Conservation (phyloP, 176 grass and related monocot species). For the Melocanna baccifera region DNA sequence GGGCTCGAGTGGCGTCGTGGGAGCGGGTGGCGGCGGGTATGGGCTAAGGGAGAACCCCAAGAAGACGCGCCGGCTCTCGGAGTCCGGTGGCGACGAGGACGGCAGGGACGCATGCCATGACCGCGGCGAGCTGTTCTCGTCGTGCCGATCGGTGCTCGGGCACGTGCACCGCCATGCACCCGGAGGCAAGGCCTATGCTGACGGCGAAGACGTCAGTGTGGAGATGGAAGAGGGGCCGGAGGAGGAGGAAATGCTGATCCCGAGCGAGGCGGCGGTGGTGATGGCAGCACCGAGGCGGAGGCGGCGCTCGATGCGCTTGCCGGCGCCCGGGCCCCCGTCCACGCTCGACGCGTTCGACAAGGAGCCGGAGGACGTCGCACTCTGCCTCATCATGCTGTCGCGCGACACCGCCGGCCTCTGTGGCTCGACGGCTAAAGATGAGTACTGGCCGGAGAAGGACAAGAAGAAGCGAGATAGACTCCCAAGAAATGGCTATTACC, state of each 20-base stretch:
- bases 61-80: conserved; percentile 65
- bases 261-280: not conserved
- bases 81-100: not conserved
- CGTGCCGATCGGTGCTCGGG: conserved; percentile 9
- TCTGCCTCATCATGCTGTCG: conserved; percentile 62
- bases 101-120: conserved; percentile 11
- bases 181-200: not conserved
- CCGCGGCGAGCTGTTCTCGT: conserved; percentile 24
- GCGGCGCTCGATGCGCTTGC: conserved; percentile 36
- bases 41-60: conserved; percentile 66
- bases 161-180: conserved; percentile 26
- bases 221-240: not conserved
- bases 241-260: conserved; percentile 4
- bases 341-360: not conserved
- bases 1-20: not conserved
- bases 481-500: not conserved
- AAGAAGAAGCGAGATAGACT: not conserved
- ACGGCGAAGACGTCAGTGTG: not conserved
- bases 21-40: conserved; percentile 22
- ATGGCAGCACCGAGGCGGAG: conserved; percentile 32
- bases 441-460: not conserved
- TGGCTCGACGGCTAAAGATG: not conserved
- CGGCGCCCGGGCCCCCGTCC: conserved; percentile 2
- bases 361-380: conserved; percentile 55
- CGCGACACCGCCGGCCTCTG: conserved; percentile 15